These are phyloP conservation scores for Macrocybe gigantea DNA, from an alignment of 768 basidiomycete genomes.

Conservation along the genomic window DNA sequence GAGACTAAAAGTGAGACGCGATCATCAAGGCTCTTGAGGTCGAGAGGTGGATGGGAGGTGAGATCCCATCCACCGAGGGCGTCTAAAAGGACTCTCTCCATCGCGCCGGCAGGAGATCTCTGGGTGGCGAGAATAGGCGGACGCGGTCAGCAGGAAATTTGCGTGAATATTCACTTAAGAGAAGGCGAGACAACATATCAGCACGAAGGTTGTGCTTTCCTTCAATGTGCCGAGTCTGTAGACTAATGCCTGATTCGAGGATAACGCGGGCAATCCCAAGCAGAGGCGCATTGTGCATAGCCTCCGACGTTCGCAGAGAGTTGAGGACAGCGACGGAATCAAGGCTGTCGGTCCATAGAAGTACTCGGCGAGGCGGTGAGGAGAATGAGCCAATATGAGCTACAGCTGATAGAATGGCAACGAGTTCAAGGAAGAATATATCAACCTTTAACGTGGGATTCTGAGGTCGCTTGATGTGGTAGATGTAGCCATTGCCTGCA, in stretches of 20 bases:
- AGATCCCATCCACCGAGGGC: constrained; percentile 5
- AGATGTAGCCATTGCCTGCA: neutral
- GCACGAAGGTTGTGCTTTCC: constrained; percentile 12
- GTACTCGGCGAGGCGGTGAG: constrained; percentile 7
- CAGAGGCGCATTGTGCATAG: constrained; percentile 4
- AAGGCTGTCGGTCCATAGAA: constrained; percentile 13
- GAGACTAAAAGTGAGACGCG: constrained; percentile 6
- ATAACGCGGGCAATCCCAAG: constrained; percentile 4
- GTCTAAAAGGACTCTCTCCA: constrained; percentile 15
- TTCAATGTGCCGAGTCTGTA: constrained; percentile 9
- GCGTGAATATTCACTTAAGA: constrained; percentile 11
- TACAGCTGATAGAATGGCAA: constrained; percentile 3
- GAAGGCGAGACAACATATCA: constrained; percentile 11
- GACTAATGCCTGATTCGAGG: constrained; percentile 8
- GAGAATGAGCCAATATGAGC: constrained; percentile 4
- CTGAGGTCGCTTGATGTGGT: neutral
- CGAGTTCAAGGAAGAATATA: constrained; percentile 2
- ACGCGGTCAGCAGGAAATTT: constrained; percentile 12
- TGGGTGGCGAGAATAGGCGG: constrained; percentile 11
- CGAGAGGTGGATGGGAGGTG: neutral
- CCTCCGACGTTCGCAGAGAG: constrained; percentile 3
- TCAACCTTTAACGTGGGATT: neutral
- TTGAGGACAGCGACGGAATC: constrained; percentile 10
- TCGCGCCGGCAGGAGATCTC: constrained; percentile 12
- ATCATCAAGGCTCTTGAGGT: neutral